Evolutionary conservation across 1,284 basidiomycete genomes (phyloP).

Genomic region (Rhodotorula sp.): DNA sequence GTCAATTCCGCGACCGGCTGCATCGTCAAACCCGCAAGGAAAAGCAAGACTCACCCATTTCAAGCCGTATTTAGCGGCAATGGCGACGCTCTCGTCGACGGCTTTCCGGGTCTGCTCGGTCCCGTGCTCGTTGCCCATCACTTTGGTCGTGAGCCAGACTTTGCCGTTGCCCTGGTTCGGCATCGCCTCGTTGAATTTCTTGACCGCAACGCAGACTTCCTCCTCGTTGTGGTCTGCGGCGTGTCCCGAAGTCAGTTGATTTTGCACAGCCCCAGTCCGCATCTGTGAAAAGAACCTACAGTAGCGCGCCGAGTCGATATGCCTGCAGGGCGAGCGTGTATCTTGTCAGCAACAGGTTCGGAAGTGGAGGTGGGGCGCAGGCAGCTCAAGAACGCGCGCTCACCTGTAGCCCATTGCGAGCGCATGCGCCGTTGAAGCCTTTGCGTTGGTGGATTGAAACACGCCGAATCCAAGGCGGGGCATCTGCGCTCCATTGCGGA

Average conservation of each 20-base stretch:
- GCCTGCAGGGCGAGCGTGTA: conserved; percentile 44
- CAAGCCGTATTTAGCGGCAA: conserved; percentile 32
- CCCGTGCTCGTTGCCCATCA: conserved; percentile 41
- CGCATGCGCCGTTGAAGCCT: conserved; percentile 62
- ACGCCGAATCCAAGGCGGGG: conserved; percentile 80
- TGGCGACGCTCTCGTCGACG: conserved; percentile 36
- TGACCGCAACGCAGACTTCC: conserved; percentile 59
- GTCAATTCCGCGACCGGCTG: background rate
- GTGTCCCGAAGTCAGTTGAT: too few species aligned
- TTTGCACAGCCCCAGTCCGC: too few species aligned
- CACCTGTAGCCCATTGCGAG: conserved; percentile 66
- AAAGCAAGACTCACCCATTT: conserved; percentile 52
- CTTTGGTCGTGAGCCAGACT: conserved; percentile 60
- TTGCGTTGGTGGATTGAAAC: conserved; percentile 64
- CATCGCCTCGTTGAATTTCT: conserved; percentile 49
- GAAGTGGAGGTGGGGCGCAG: background rate
- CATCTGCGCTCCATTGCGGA: conserved; percentile 51
- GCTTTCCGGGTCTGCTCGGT: conserved; percentile 35
- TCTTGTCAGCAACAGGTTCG: background rate
- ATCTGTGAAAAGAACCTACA: conserved; percentile 46
- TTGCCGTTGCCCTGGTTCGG: conserved; percentile 55
- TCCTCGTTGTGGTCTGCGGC: conserved; percentile 60
- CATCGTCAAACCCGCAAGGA: conserved; percentile 12
- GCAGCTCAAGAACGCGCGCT: background rate
- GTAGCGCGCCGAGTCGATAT: conserved; percentile 65